A percentile compares a stretch with the other conserved stretches of the same genome.
These are phyloP conservation scores for Phialophora verrucosa DNA, from an alignment of 2,329 filamentous ascomycete genomes.

Conservation along the genomic window DNA sequence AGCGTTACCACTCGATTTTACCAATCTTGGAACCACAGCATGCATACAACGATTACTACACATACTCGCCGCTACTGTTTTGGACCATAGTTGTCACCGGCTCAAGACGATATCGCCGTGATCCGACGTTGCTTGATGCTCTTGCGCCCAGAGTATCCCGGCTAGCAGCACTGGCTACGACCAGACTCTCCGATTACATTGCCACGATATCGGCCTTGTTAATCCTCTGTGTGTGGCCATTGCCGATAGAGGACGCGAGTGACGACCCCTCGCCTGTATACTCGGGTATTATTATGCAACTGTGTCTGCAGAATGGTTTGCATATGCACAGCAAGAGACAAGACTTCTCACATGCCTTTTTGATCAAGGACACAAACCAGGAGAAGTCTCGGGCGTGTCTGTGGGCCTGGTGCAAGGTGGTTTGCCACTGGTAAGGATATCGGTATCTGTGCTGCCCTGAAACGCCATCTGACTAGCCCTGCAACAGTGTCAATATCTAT, in stretches of 20 bases:
- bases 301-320: slow-evolving; percentile 21
- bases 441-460: neutral
- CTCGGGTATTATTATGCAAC: slow-evolving; percentile 17
- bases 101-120: neutral
- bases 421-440: slow-evolving; percentile 20
- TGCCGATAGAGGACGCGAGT: slow-evolving; percentile 12
- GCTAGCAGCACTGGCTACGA: slow-evolving; percentile 2
- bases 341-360: neutral
- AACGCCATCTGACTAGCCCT: too few species aligned
- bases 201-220: slow-evolving; percentile 20
- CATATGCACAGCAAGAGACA: slow-evolving; percentile 9
- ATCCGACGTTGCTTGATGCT: neutral
- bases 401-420: slow-evolving; percentile 19
- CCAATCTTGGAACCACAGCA: too few species aligned
- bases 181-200: slow-evolving; percentile 7
- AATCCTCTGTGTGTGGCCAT: slow-evolving; percentile 26
- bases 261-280: slow-evolving; percentile 26
- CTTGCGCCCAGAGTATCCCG: slow-evolving; percentile 2
- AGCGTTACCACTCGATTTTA: too few species aligned
- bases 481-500: too few species aligned
- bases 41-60: too few species aligned
- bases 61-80: slow-evolving; percentile 9
- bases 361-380: neutral
- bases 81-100: slow-evolving; percentile 10
- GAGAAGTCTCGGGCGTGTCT: slow-evolving; percentile 11